A percentile compares a stretch with the other conserved stretches of the same genome.
phyloP scores from a whole-genome alignment of 169 alveolate species.

The Babesia sp. region DNA sequence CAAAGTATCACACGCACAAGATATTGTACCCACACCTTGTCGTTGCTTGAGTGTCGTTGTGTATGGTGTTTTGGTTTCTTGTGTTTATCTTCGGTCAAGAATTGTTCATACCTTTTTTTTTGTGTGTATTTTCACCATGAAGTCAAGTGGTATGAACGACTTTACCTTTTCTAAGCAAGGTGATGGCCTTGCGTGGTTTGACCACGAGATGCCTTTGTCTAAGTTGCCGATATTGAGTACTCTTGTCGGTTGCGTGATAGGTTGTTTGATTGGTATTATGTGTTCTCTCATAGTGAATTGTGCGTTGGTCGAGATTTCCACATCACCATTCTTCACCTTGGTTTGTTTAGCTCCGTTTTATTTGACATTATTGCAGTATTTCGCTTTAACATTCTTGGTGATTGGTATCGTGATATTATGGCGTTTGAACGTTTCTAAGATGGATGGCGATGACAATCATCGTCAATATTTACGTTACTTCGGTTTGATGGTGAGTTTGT shows the following conservation, averaged over 20 bases:
- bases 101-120: neutral
- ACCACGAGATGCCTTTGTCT: conserved; percentile 62
- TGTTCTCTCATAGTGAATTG: conserved; percentile 89
- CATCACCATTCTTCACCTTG: conserved; percentile 87
- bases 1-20: neutral
- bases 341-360: conserved; percentile 54
- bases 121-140: neutral
- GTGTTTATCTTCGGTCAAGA: neutral
- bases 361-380: conserved; percentile 68
- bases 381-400: conserved; percentile 85
- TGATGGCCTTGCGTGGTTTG: conserved; percentile 58
- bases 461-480: conserved; percentile 67
- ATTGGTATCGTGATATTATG: conserved; percentile 89
- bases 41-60: neutral
- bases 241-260: conserved; percentile 78
- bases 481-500: conserved; percentile 76
- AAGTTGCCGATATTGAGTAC: conserved; percentile 34
- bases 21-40: neutral
- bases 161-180: conserved; percentile 24
- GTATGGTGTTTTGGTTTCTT: conserved; percentile 1
- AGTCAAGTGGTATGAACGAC: conserved; percentile 7
- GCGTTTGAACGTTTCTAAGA: conserved; percentile 76
- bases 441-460: conserved; percentile 65
- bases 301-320: conserved; percentile 89
- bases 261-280: conserved; percentile 84